A percentile compares a stretch with the other conserved stretches of the same genome.
Evolutionary conservation across 768 basidiomycete species (phyloP).

Genomic region (Boletus rufocinnamomeus): DNA sequence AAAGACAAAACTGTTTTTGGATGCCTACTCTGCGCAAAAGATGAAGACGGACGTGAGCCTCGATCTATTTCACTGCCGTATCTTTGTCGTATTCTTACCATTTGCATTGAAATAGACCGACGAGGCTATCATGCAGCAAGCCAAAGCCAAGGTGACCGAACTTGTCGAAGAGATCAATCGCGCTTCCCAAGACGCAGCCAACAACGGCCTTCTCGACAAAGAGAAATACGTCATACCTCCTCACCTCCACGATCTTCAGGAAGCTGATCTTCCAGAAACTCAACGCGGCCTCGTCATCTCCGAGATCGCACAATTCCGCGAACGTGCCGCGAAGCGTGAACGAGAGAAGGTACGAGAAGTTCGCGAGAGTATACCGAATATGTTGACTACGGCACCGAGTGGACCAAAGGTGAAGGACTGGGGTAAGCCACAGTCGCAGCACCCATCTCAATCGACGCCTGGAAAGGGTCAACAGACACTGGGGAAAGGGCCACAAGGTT

Average conservation of each 20-base stretch:
- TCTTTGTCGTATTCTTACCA: background rate
- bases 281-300: constrained; percentile 90
- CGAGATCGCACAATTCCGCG: constrained; percentile 95
- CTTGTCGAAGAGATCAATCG: constrained; percentile 73
- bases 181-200: constrained; percentile 72
- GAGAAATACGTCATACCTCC: constrained; percentile 91
- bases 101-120: constrained; percentile 53
- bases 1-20: constrained; percentile 86
- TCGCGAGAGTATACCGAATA: constrained; percentile 53
- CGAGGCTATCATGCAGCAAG: constrained; percentile 60
- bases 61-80: background rate
- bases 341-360: constrained; percentile 86
- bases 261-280: constrained; percentile 95
- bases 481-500: constrained; percentile 73
- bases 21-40: constrained; percentile 78
- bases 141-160: constrained; percentile 63
- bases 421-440: constrained; percentile 56
- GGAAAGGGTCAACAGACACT: constrained; percentile 50
- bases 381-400: constrained; percentile 49
- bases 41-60: constrained; percentile 78
- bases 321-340: constrained; percentile 89
- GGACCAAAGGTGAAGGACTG: constrained; percentile 79
- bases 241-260: constrained; percentile 95
- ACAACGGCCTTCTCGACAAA: constrained; percentile 72
- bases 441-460: constrained; percentile 36